Evolutionary conservation across 257 asterid species (phyloP).

Genomic region (Parsonsia alboflavescens): DNA sequence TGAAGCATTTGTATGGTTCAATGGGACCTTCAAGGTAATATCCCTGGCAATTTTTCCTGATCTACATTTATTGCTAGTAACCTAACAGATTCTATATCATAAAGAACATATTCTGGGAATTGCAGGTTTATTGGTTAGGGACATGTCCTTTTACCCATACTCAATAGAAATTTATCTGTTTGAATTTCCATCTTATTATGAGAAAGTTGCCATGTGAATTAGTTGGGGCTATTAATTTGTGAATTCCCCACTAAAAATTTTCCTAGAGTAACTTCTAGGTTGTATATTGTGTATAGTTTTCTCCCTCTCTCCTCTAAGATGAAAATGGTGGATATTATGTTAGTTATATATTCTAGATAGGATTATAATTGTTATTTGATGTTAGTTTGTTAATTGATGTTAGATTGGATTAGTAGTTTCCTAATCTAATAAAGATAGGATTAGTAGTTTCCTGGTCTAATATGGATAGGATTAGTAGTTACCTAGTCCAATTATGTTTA

Average conservation of each 20-base stretch:
- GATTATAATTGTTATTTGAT: too few relatives aligned
- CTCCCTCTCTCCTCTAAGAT: not conserved
- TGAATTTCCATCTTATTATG: not conserved
- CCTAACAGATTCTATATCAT: not conserved
- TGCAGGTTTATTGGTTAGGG: not conserved
- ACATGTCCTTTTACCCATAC: not conserved
- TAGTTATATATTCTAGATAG: too few relatives aligned
- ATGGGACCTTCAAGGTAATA: conserved; percentile 90
- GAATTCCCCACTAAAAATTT: not conserved
- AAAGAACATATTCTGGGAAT: not conserved
- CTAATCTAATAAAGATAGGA: too few relatives aligned
- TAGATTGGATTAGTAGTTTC: too few relatives aligned
- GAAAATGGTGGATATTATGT: too few relatives aligned
- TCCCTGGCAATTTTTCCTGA: conserved; percentile 17
- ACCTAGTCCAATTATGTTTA: too few relatives aligned
- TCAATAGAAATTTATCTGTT: not conserved
- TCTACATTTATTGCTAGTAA: not conserved
- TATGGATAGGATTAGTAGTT: too few relatives aligned
- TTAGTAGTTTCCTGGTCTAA: too few relatives aligned
- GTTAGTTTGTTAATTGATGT: too few relatives aligned
- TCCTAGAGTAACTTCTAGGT: not conserved
- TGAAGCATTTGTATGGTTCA: conserved; percentile 83
- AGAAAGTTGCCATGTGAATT: not conserved
- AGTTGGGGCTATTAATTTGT: not conserved
- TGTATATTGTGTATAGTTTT: not conserved